phyloP scores from a whole-genome alignment of 1,139 yeast genomes.

The Nakaseomyces nivariensis region DNA sequence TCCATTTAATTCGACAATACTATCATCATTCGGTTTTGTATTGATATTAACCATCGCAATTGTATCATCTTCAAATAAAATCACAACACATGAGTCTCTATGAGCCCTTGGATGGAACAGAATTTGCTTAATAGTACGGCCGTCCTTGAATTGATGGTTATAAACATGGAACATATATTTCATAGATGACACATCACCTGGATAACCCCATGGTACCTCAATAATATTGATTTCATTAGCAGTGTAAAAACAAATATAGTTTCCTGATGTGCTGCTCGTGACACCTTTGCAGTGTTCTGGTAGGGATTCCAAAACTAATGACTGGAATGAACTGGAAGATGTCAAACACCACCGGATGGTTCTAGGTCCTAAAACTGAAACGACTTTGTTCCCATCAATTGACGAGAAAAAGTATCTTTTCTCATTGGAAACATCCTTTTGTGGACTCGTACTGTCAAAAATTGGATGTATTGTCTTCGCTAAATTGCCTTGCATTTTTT shows the following conservation, averaged over 20 bases:
- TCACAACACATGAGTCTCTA: conserved; percentile 34
- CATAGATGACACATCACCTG: conserved; percentile 8
- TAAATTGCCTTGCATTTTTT: neutral
- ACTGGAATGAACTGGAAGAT: conserved; percentile 6
- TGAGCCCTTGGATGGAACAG: conserved; percentile 39
- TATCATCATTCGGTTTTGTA: conserved; percentile 13
- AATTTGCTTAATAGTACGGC: conserved; percentile 21
- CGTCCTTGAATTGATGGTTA: conserved; percentile 6
- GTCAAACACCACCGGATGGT: conserved; percentile 4
- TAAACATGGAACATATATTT: conserved; percentile 17
- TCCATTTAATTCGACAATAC: conserved; percentile 23
- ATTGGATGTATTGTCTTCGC: conserved; percentile 8
- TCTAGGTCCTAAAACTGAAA: conserved; percentile 8
- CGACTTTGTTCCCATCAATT: conserved; percentile 12
- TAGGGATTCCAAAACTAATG: conserved; percentile 20
- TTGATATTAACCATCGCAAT: conserved; percentile 31
- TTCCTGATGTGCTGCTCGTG: conserved; percentile 33
- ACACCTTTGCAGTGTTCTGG: conserved; percentile 29
- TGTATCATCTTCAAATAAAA: conserved; percentile 31
- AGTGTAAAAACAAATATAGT: conserved; percentile 35
- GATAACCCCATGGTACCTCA: conserved; percentile 24
- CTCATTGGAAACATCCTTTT: neutral
- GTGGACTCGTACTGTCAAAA: conserved; percentile 4
- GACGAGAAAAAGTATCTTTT: conserved; percentile 12
- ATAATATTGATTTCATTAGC: conserved; percentile 29